Evolutionary conservation across 164 flowering plant genomes (phyloP), one percentile per base, ranked within the genome.

Genomic region (Chloranthus sessilifolius): DNA sequence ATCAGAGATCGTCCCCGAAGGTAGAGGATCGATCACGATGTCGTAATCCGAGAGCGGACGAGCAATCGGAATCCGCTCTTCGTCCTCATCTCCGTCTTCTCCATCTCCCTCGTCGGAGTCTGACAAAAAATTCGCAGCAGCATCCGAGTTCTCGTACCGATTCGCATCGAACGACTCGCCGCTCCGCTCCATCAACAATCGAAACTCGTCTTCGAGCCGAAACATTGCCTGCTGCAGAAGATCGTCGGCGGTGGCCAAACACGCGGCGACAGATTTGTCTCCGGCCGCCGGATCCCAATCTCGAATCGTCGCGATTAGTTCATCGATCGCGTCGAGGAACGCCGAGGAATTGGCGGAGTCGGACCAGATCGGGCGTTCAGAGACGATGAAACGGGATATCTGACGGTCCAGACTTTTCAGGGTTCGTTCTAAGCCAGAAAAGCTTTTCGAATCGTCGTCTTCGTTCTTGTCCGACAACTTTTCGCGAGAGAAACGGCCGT

Each of bases 401-500:
- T 67, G 89, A 19, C 85, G 80, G 56, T 78, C 77, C 3, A 88
- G 69, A 0, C 82, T 54, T 17, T 65, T 69, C 28, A 88, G 52
- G 7, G 72, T 27, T 8, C 43, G 85, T 1, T 85, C 83, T 4
- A 85, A 64, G 0, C 69, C 60, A 0, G 70, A 64, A 41, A 19
- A 50, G 51, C 26, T 36, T 4, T 71, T 36, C 5, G 69, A 63
- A 5, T 57, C 73, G 26, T 52, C 74, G 17, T 29, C 64, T 26
- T 54, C 53, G 3, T 53, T 15, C 27, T 71, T 63, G 3, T 72
- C 75, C 1, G 89, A 56, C 41, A 89, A 38, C 25, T 84, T 84
- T 28, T 85, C 97, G 34, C 84, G 82, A 3, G 95, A 82, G 49
- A 91, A 74, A 3, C 98, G 63, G 25, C 80, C 82, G 59, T 91